These are phyloP conservation scores for Heliamphora pulchella DNA, from an alignment of 179 eudicot species.

Conservation along the genomic window DNA sequence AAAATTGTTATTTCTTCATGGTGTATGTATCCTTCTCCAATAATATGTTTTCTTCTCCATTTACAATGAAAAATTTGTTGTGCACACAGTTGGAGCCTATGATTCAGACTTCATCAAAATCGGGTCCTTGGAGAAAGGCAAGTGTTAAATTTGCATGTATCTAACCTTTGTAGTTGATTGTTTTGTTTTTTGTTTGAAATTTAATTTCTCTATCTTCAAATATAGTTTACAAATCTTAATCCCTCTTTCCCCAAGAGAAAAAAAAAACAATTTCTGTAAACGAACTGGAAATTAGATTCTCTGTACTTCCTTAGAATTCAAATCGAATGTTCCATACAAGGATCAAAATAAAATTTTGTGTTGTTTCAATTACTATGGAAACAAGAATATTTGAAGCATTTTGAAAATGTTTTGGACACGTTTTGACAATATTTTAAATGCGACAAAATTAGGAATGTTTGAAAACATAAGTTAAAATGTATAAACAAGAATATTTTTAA, in stretches of 20 bases:
- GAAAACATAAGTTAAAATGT: no score
- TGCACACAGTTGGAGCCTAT: constrained; percentile 7
- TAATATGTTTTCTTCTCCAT: background rate
- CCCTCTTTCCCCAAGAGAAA: no score
- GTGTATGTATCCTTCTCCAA: background rate
- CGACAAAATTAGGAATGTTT: no score
- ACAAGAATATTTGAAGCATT: no score
- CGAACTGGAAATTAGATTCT: background rate
- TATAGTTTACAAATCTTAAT: background rate
- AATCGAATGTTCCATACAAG: no score
- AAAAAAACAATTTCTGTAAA: no score
- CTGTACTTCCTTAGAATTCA: no score
- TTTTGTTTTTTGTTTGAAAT: background rate
- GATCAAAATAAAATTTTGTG: no score
- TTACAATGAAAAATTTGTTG: background rate
- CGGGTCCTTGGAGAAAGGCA: constrained; percentile 16
- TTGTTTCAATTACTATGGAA: no score
- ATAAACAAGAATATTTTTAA: no score
- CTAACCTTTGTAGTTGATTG: background rate
- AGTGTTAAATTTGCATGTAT: constrained; percentile 4
- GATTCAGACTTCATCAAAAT: constrained; percentile 11
- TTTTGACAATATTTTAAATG: no score
- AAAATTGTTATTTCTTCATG: background rate
- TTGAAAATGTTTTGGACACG: no score
- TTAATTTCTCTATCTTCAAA: background rate